Base-by-base conservation (phyloP, 352 stramenopile species). In the Pythium aphanidermatum region DNA sequence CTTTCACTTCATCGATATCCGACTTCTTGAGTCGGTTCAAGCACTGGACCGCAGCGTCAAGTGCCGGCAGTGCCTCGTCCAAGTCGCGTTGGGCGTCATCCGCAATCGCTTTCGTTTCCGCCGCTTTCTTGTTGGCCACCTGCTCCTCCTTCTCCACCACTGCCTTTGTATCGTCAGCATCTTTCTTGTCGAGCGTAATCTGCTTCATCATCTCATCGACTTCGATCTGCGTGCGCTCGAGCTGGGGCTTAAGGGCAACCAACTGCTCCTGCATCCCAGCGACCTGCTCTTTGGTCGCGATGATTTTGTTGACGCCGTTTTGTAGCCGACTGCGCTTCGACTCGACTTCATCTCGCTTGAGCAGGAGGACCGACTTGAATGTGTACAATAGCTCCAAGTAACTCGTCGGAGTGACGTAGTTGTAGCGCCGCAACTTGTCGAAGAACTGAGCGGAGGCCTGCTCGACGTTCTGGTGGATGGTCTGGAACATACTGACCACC, bases 341-440 rank as follows among this genome's bases (percentile, higher is more conserved):
- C 53, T 82, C 65, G 20, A 97, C 84, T 60, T 97, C 87, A 6
- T 95, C 83, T 9, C 89, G 68, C 51, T 97, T 96, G 28, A 83
- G 61, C n/a, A 78, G 51, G 27, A 97, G 55, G 14, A 97, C 83
- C 2, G 73, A 86, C 49, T 94, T 96, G 63, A 97, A 97, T 10
- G 89, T 97, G 50, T 89, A 79, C 14, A 97, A 52, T n/a, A 97
- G 49, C 55, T 97, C 90, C 6, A 97, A 54, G 44, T 97, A 98
- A 34, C 81, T 96, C 6, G 92, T 97, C 4, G 92, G 92, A 7
- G 92, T 98, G 19, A 97, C 92, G 63, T 98, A 97, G 62, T 97
- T 96, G 62, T 96, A 91, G 17, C 92, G 60, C 2, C 83, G 68
- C 19, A 97, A 57, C 41, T 93, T 71, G 16, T 92, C 68, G 25